phyloP scores from a whole-genome alignment of 2,329 filamentous ascomycete species.

The Myriangium duriaei region DNA sequence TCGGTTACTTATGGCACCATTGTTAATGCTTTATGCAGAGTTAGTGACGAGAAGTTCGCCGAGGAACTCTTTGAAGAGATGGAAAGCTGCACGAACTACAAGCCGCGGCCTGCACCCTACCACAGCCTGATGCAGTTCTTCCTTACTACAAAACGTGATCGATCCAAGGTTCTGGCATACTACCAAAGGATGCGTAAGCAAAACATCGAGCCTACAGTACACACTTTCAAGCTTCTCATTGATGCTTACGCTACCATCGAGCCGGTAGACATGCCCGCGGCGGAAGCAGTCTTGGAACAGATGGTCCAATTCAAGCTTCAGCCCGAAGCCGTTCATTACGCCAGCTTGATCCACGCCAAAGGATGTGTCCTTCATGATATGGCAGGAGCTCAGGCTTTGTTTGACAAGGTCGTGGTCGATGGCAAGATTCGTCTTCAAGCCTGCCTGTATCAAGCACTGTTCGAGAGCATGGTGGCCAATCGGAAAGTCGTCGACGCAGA shows the following conservation, averaged over 20 bases:
- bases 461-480: slow-evolving; percentile 94
- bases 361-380: slow-evolving; percentile 91
- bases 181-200: slow-evolving; percentile 87
- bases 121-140: slow-evolving; percentile 99
- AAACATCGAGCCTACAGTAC: slow-evolving; percentile 79
- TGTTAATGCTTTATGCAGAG: slow-evolving; percentile 92
- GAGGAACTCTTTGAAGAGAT: slow-evolving; percentile 98
- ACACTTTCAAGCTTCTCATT: slow-evolving; percentile 95
- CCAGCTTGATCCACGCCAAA: slow-evolving; percentile 87
- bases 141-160: slow-evolving; percentile 92
- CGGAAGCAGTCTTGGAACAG: slow-evolving; percentile 67
- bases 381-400: slow-evolving; percentile 65
- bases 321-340: slow-evolving; percentile 89
- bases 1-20: slow-evolving; percentile 97
- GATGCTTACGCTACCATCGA: slow-evolving; percentile 92
- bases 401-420: slow-evolving; percentile 66
- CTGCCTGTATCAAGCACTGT: slow-evolving; percentile 90
- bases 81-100: slow-evolving; percentile 98
- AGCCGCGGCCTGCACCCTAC: slow-evolving; percentile 90
- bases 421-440: slow-evolving; percentile 58
- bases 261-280: slow-evolving; percentile 76
- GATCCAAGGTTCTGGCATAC: slow-evolving; percentile 83
- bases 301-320: slow-evolving; percentile 63
- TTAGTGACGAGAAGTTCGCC: slow-evolving; percentile 94
- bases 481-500: slow-evolving; percentile 61